Percentiles rank a stretch among this genome's conserved stretches.
These are phyloP conservation scores for Clarireedia monteithiana DNA, from an alignment of 2,329 filamentous ascomycete species.

Conservation along the genomic window DNA sequence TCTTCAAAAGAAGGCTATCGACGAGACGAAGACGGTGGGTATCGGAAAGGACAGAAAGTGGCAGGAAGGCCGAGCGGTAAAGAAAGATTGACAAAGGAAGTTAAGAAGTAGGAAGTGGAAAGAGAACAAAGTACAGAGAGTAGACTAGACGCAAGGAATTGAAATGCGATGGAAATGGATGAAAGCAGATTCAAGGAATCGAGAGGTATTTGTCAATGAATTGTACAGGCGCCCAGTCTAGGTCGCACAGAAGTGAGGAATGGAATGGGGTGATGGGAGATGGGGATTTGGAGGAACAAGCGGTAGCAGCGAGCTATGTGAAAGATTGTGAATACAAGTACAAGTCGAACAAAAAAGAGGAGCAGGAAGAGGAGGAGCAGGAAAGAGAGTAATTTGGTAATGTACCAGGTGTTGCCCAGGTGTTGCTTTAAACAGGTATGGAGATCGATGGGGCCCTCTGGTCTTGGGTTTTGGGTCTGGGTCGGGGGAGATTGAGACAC, in stretches of 20 bases:
- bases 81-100: slow-evolving; percentile 5
- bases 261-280: background rate
- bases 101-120: background rate
- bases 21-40: background rate
- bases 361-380: background rate
- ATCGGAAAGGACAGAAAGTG: slow-evolving; percentile 6
- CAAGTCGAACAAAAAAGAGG: background rate
- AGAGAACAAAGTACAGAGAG: too few relatives aligned
- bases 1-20: background rate
- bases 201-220: too few relatives aligned
- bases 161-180: too few relatives aligned
- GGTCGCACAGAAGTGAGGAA: background rate
- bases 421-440: too few relatives aligned
- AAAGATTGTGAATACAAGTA: background rate
- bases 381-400: background rate
- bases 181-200: too few relatives aligned
- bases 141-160: too few relatives aligned
- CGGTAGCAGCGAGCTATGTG: slow-evolving; percentile 1
- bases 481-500: slow-evolving; percentile 6
- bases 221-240: too few relatives aligned
- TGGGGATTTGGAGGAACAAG: background rate
- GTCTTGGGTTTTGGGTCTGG: background rate
- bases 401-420: background rate
- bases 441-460: too few relatives aligned
- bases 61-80: background rate